Conservation (phyloP, 2,329 filamentous ascomycete species). For the Arthrocladium fulminans region DNA sequence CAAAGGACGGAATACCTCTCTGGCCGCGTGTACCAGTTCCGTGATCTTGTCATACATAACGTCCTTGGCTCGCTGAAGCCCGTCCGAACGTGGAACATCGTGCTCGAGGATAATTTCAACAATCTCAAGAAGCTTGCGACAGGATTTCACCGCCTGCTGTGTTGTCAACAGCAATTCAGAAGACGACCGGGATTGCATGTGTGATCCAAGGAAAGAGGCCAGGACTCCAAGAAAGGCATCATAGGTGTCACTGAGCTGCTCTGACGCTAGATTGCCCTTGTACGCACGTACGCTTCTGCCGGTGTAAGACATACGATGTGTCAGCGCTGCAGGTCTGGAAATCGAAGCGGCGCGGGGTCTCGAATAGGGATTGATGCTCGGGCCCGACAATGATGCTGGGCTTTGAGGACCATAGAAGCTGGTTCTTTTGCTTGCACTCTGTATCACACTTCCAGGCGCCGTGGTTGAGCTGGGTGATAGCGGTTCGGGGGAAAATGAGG, state of each 20-base stretch:
- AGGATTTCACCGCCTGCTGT: constrained; percentile 72
- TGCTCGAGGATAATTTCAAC: constrained; percentile 75
- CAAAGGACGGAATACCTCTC: constrained; percentile 63
- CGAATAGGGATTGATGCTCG: background rate
- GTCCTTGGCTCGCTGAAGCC: constrained; percentile 59
- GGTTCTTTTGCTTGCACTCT: background rate
- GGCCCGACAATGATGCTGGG: background rate
- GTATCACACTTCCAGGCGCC: constrained; percentile 1
- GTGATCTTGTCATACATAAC: constrained; percentile 72
- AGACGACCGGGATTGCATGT: constrained; percentile 85
- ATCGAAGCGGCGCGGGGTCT: constrained; percentile 11
- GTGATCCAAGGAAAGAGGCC: constrained; percentile 86
- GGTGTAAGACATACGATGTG: constrained; percentile 71
- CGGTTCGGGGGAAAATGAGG: constrained; percentile 8
- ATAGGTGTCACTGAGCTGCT: constrained; percentile 68
- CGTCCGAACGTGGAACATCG: constrained; percentile 58
- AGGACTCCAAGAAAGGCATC: constrained; percentile 85
- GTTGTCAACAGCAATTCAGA: constrained; percentile 74
- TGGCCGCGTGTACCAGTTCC: constrained; percentile 70
- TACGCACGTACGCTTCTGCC: constrained; percentile 54
- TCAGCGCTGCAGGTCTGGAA: constrained; percentile 43
- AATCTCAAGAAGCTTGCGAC: constrained; percentile 67
- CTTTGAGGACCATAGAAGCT: constrained; percentile 1
- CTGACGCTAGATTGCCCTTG: constrained; percentile 69
- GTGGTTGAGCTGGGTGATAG: constrained; percentile 8